Conservation (phyloP, 257 asterid genomes). For the Jaltomata sinuosa region DNA sequence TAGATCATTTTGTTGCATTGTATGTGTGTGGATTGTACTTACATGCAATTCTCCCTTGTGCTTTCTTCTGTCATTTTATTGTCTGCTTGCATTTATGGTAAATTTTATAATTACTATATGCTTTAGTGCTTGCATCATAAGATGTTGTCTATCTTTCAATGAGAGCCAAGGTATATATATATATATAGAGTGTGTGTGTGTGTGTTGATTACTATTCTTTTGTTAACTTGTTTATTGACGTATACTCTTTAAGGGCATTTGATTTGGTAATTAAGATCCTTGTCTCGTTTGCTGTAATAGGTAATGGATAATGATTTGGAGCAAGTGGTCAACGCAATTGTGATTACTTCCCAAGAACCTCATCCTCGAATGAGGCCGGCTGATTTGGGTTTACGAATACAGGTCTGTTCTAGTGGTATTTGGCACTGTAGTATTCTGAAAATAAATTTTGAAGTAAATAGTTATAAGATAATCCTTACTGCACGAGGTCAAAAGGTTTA, state of each 20-base stretch:
- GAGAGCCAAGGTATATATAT: neutral
- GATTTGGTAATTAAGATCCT: neutral
- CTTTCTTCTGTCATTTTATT: too few relatives aligned
- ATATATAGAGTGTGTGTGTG: too few relatives aligned
- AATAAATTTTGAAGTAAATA: neutral
- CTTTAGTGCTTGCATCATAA: too few relatives aligned
- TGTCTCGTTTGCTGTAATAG: neutral
- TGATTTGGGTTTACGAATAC: slow-evolving; percentile 61
- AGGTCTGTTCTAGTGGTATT: slow-evolving; percentile 26
- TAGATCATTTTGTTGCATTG: neutral
- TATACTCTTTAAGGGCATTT: neutral
- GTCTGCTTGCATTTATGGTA: too few relatives aligned
- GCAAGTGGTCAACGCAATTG: neutral
- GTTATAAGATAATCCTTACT: neutral
- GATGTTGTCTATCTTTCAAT: too few relatives aligned
- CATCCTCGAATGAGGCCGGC: slow-evolving; percentile 28
- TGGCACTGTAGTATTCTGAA: neutral
- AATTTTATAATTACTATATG: too few relatives aligned
- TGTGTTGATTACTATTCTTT: neutral
- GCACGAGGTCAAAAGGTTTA: neutral
- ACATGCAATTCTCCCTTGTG: neutral
- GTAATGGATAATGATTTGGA: neutral
- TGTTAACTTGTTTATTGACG: neutral
- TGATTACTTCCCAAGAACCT: neutral
- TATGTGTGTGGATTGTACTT: neutral